Conservation (phyloP, 2,329 filamentous ascomycete species). For the Botryotinia narcissicola region DNA sequence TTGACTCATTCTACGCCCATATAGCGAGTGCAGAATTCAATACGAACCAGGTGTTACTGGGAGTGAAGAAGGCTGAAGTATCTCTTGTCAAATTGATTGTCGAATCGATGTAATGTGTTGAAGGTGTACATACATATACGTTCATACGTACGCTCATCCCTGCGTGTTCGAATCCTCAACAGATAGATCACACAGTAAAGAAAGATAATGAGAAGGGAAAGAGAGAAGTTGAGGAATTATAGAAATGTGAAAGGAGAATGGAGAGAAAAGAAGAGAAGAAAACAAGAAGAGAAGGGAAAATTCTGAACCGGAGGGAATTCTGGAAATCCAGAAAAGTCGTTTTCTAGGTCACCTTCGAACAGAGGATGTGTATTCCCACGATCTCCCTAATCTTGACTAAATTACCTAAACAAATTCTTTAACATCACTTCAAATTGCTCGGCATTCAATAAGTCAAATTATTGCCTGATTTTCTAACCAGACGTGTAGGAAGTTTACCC, state of each 20-base stretch:
- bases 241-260: not conserved
- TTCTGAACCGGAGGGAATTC: not conserved
- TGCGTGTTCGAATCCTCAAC: not conserved
- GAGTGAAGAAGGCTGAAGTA: accelerated
- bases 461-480: not conserved
- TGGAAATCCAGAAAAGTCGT: not conserved
- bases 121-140: not conserved
- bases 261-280: not conserved
- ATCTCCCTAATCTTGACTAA: not conserved
- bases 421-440: not conserved
- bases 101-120: not conserved
- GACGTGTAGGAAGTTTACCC: not conserved
- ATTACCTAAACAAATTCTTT: not conserved
- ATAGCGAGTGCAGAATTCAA: not conserved
- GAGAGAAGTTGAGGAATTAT: not conserved
- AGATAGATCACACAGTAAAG: not conserved
- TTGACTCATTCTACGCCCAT: not conserved
- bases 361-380: not conserved
- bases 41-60: not conserved
- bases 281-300: not conserved
- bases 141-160: not conserved
- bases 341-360: not conserved
- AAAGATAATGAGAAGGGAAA: not conserved
- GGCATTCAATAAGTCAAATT: not conserved
- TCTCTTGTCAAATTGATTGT: not conserved